Evolutionary conservation across 352 stramenopile genomes (phyloP).

Genomic region (Halophytophthora batemanensis): DNA sequence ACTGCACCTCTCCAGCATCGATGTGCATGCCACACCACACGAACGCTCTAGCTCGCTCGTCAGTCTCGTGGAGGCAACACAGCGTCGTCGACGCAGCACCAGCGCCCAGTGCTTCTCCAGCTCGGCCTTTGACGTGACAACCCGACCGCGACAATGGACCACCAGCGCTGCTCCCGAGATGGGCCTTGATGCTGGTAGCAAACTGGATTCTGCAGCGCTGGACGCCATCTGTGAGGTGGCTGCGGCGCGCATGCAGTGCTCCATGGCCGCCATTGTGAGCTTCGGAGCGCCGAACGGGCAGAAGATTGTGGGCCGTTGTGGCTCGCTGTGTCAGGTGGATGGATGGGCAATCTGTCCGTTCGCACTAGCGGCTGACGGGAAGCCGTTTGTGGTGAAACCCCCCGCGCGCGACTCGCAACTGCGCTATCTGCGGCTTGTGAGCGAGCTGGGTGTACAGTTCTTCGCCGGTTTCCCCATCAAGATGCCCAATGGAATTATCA

Average conservation of each 20-base stretch:
- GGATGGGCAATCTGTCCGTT: slow-evolving; percentile 23
- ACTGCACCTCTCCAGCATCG: slow-evolving; percentile 31
- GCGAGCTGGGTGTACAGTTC: slow-evolving; percentile 41
- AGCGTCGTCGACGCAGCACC: slow-evolving; percentile 15
- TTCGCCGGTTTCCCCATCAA: slow-evolving; percentile 58
- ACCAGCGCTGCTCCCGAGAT: slow-evolving; percentile 19
- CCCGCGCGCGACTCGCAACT: slow-evolving; percentile 35
- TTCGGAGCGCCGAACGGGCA: slow-evolving; percentile 21
- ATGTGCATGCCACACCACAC: slow-evolving; percentile 3
- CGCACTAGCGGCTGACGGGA: slow-evolving; percentile 17
- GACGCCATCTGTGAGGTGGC: slow-evolving; percentile 60
- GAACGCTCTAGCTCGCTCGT: slow-evolving; percentile 12
- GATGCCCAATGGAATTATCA: slow-evolving; percentile 11
- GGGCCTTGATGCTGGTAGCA: slow-evolving; percentile 27
- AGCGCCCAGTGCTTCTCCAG: slow-evolving; percentile 19
- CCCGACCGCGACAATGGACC: slow-evolving; percentile 16
- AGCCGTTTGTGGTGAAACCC: slow-evolving; percentile 45
- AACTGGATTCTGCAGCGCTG: slow-evolving; percentile 36
- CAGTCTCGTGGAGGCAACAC: slow-evolving; percentile 9
- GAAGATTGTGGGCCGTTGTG: slow-evolving; percentile 37
- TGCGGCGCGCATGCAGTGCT: slow-evolving; percentile 37
- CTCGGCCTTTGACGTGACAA: background rate
- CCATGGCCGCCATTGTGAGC: slow-evolving; percentile 45
- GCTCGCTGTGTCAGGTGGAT: slow-evolving; percentile 10
- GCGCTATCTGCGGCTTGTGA: slow-evolving; percentile 30